Evolutionary conservation across 108 stramenopile genomes (phyloP).

Genomic region (Nannochloropsis oceanica): DNA sequence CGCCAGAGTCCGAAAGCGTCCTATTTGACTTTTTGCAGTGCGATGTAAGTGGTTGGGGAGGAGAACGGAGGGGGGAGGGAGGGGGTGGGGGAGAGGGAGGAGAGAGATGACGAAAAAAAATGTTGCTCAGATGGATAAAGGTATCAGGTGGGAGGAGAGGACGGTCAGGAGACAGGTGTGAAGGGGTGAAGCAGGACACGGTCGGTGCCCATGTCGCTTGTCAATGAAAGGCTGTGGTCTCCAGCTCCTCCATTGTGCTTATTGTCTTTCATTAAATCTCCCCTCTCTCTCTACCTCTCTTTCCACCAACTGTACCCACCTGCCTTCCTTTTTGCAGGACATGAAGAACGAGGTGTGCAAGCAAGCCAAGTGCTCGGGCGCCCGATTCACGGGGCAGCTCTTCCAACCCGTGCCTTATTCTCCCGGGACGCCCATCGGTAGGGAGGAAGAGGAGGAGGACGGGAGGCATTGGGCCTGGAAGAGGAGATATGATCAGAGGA

Average conservation of each 20-base stretch:
- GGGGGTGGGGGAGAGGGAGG: too few species aligned
- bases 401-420: conserved; percentile 35
- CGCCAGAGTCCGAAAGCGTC: not conserved
- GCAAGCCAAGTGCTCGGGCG: conserved; percentile 11
- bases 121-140: too few species aligned
- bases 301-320: not conserved
- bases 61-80: too few species aligned
- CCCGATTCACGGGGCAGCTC: conserved; percentile 15
- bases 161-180: too few species aligned
- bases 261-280: not conserved
- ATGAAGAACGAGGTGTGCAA: conserved; percentile 31
- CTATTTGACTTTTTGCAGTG: not conserved
- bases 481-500: not conserved
- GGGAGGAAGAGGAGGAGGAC: not conserved
- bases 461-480: not conserved
- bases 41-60: not conserved
- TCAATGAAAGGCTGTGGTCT: too few species aligned
- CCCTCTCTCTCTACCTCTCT: conserved; percentile 23
- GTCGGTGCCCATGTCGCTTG: too few species aligned
- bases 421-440: conserved; percentile 20
- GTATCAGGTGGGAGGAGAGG: too few species aligned
- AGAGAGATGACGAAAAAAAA: too few species aligned
- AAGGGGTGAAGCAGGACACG: too few species aligned
- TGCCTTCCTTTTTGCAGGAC: not conserved
- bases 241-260: not conserved